phyloP scores from a whole-genome alignment of 1,139 yeast genomes.

The Geotrichum reessii region DNA sequence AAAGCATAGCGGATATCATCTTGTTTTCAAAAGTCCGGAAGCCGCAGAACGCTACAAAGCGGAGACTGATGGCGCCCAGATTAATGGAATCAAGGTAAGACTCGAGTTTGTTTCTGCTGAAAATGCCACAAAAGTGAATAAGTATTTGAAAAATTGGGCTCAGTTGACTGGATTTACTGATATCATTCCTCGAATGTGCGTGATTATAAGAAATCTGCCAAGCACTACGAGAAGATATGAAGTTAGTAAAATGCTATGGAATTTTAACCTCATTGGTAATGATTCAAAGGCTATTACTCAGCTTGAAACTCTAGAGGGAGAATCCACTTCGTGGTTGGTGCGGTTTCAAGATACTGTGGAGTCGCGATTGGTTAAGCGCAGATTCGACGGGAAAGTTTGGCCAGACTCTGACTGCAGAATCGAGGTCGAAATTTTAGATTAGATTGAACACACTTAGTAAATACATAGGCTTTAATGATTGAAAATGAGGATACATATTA shows the following conservation, averaged over 20 bases:
- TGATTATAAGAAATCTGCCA: slow-evolving; percentile 39
- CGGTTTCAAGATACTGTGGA: slow-evolving; percentile 45
- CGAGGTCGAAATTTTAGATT: slow-evolving; percentile 38
- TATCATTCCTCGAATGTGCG: slow-evolving; percentile 31
- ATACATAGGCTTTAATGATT: background rate
- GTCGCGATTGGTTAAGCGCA: slow-evolving; percentile 49
- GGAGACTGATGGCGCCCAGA: slow-evolving; percentile 45
- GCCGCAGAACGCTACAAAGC: slow-evolving; percentile 46
- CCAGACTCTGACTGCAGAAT: slow-evolving; percentile 36
- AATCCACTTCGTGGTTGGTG: slow-evolving; percentile 40
- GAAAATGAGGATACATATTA: background rate
- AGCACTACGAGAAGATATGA: slow-evolving; percentile 28
- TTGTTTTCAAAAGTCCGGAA: slow-evolving; percentile 46
- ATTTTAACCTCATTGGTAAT: slow-evolving; percentile 38
- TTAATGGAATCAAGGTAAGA: slow-evolving; percentile 48
- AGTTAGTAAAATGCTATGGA: slow-evolving; percentile 39
- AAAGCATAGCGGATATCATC: slow-evolving; percentile 47
- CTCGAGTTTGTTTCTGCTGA: slow-evolving; percentile 41
- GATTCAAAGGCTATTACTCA: slow-evolving; percentile 34
- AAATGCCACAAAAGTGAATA: background rate
- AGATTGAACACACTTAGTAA: slow-evolving; percentile 27
- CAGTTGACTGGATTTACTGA: slow-evolving; percentile 29
- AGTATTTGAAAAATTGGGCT: slow-evolving; percentile 27
- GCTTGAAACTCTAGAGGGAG: slow-evolving; percentile 28
- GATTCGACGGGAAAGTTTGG: slow-evolving; percentile 46